Percentiles rank a stretch among this genome's conserved stretches.
Evolutionary conservation across 2,329 filamentous ascomycete species (phyloP).

Genomic region (Aspergillus ibericus): DNA sequence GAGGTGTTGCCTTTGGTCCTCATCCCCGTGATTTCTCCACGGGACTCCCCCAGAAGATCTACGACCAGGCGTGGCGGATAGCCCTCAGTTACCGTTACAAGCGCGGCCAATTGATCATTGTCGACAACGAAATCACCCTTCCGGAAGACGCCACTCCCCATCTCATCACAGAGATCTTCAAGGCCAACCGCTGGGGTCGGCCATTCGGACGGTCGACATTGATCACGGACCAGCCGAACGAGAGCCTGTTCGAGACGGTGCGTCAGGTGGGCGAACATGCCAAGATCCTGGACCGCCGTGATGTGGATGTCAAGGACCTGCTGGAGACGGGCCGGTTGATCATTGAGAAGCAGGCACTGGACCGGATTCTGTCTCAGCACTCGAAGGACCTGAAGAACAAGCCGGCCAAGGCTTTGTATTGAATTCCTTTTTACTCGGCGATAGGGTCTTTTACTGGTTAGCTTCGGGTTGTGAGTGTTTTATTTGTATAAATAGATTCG

Average conservation of each 20-base stretch:
- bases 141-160: conserved; percentile 55
- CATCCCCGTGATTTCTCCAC: conserved; percentile 89
- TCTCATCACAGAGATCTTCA: conserved; percentile 68
- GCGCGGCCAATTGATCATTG: conserved; percentile 80
- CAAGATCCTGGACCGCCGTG: conserved; percentile 66
- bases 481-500: conserved; percentile 36
- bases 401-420: conserved; percentile 38
- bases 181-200: conserved; percentile 68
- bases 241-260: conserved; percentile 67
- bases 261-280: conserved; percentile 65
- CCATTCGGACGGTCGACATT: conserved; percentile 70
- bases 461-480: conserved; percentile 18
- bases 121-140: conserved; percentile 72
- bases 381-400: conserved; percentile 41
- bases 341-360: conserved; percentile 78
- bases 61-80: conserved; percentile 93
- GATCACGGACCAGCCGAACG: conserved; percentile 63
- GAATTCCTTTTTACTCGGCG: conserved; percentile 11
- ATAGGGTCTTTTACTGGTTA: conserved; percentile 5
- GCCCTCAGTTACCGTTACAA: conserved; percentile 89
- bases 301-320: conserved; percentile 95
- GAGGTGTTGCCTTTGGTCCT: conserved; percentile 87
- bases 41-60: conserved; percentile 79
- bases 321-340: conserved; percentile 81
- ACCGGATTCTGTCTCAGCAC: conserved; percentile 71